Evolutionary conservation across 2,329 filamentous ascomycete species (phyloP).

Genomic region (Akanthomyces uredinophilus): DNA sequence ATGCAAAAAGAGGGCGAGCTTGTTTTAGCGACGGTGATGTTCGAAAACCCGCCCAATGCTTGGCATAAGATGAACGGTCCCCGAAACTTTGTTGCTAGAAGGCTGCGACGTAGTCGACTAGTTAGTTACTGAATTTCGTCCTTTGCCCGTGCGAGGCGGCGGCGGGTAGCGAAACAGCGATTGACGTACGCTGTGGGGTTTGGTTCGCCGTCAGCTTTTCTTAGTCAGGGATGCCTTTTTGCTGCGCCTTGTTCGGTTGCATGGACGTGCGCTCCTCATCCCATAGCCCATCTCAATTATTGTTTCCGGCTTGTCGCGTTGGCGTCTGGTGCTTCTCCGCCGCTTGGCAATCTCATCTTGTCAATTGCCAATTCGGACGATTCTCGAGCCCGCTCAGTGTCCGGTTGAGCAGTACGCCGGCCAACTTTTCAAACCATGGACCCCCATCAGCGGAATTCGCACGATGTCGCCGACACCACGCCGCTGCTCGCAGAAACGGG

Average conservation of each 20-base stretch:
- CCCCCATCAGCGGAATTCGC: background rate
- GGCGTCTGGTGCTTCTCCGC: background rate
- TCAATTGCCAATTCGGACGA: background rate
- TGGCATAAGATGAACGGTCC: background rate
- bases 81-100: background rate
- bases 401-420: background rate
- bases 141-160: background rate
- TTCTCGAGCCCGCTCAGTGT: background rate
- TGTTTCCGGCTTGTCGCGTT: background rate
- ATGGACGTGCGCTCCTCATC: background rate
- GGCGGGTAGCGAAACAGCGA: too few relatives aligned
- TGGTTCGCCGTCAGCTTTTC: conserved; percentile 2
- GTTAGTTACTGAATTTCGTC: too few relatives aligned
- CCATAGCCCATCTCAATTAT: background rate
- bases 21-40: too few relatives aligned
- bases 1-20: too few relatives aligned
- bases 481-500: background rate
- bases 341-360: background rate
- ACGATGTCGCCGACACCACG: conserved; percentile 7
- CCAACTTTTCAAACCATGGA: background rate
- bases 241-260: conserved; percentile 8
- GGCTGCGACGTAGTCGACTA: background rate
- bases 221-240: background rate
- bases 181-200: too few relatives aligned
- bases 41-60: background rate